These are phyloP conservation scores for Hericium rajendrae DNA, from an alignment of 768 basidiomycete genomes.

Conservation along the genomic window DNA sequence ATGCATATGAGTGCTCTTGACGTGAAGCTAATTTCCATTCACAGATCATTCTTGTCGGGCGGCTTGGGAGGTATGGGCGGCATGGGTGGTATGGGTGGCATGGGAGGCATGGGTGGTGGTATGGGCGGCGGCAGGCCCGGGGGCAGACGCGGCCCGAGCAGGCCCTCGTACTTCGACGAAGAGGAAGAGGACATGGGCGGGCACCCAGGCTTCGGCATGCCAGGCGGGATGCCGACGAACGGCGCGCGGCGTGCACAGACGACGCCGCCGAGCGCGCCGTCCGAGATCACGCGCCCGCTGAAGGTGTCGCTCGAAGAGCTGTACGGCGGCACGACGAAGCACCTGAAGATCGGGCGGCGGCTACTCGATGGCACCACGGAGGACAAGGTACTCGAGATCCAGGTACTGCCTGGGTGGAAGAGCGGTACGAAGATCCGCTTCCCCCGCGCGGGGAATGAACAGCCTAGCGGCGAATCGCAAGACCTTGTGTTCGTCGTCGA, in stretches of 20 bases:
- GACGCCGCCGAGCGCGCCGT: slow-evolving; percentile 20
- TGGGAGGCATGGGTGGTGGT: slow-evolving; percentile 22
- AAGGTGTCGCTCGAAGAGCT: slow-evolving; percentile 82
- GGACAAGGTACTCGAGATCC: slow-evolving; percentile 79
- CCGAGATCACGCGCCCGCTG: slow-evolving; percentile 72
- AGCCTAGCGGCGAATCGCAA: slow-evolving; percentile 54
- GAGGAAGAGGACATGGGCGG: slow-evolving; percentile 38
- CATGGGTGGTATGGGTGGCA: slow-evolving; percentile 26
- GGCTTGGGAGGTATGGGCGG: slow-evolving; percentile 34
- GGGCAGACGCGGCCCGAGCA: background rate
- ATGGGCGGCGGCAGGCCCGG: too few relatives aligned
- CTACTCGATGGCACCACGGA: slow-evolving; percentile 66
- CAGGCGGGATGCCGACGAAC: slow-evolving; percentile 37
- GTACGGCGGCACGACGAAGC: slow-evolving; percentile 77
- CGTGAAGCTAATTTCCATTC: slow-evolving; percentile 2
- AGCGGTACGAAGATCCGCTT: slow-evolving; percentile 91
- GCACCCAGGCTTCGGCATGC: slow-evolving; percentile 39
- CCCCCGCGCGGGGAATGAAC: slow-evolving; percentile 78
- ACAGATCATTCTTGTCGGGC: slow-evolving; percentile 50
- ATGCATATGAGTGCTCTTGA: background rate
- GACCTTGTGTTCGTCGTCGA: slow-evolving; percentile 97
- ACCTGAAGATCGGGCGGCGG: slow-evolving; percentile 75
- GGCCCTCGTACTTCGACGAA: slow-evolving; percentile 14
- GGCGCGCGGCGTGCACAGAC: slow-evolving; percentile 18
- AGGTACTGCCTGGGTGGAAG: slow-evolving; percentile 88